Evolutionary conservation across 805 yeast genomes (phyloP), one percentile per base, ranked within the genome.

Genomic region (Yarrowia divulgata): DNA sequence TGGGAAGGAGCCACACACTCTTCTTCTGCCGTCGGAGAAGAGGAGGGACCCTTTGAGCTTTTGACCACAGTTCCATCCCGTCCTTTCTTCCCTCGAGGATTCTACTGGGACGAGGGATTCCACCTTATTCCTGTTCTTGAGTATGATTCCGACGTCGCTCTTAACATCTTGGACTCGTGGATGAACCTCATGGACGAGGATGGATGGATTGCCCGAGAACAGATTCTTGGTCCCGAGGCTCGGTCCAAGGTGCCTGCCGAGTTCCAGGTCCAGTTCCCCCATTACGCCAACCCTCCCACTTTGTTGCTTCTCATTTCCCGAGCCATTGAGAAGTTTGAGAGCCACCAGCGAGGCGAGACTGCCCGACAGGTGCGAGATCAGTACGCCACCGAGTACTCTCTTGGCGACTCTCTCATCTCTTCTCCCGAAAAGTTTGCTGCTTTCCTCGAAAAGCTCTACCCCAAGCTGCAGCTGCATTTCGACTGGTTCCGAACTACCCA

Each of bases 81-180:
- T 67, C 91, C 97, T 0, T 91, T 91, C 75, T 95, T 95, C 79
- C 98, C 99, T 3, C 84, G 99, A 72, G 99, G 99, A 0, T 95
- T 95, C 75, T 92, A 91, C 76, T 95, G 99, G 99, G 99, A 95
- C 79, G 99, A 95, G 79, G 99, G 99, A 0, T 95, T 95, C 79
- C 97, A 94, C 77, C 81, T 94, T 70, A 81, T 93, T 49, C 97
- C 97, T 8, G 81, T 95, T 46, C 78, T 90, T 73, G 89, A 89
- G 60, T 93, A 89, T 76, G 98, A 95, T 78, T 83, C 90, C 16
- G 97, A 91, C 75, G 81, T 93, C 54, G 91, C 87, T 0, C 81
- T 93, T 71, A 95, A 91, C 72, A 88, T 95, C 18, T 76, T 93
- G 69, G 84, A 88, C 75, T 90, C 97, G 66, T 95, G 99, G 99